Percentiles rank a stretch among this genome's conserved stretches.
Evolutionary conservation across 2,329 filamentous ascomycete species (phyloP).

Genomic region (Trichophyton verrucosum): DNA sequence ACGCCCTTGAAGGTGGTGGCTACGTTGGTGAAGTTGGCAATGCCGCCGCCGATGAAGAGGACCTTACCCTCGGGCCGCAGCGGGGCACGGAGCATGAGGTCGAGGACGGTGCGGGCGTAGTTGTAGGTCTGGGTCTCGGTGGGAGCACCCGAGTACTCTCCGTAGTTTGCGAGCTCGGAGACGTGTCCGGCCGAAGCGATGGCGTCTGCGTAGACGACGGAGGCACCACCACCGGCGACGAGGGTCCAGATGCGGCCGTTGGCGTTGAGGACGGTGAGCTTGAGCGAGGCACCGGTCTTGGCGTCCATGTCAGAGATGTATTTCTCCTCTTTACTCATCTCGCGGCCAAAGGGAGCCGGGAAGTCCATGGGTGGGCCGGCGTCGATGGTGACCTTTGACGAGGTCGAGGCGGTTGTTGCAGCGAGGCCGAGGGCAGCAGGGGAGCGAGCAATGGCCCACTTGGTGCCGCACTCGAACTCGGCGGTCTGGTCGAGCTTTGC

Average conservation of each 20-base stretch:
- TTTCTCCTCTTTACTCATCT: constrained; percentile 96
- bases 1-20: constrained; percentile 99
- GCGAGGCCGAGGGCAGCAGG: constrained; percentile 70
- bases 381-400: constrained; percentile 79
- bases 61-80: constrained; percentile 84
- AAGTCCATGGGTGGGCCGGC: constrained; percentile 98
- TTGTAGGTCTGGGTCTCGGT: constrained; percentile 99
- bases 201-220: constrained; percentile 96
- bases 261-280: constrained; percentile 90
- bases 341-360: constrained; percentile 95
- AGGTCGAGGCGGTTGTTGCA: constrained; percentile 49
- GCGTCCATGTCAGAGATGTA: constrained; percentile 98
- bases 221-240: constrained; percentile 97
- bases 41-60: constrained; percentile 98
- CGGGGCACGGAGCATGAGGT: constrained; percentile 92
- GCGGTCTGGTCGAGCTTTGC: constrained; percentile 98
- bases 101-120: constrained; percentile 92
- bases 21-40: constrained; percentile 99
- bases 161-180: constrained; percentile 95
- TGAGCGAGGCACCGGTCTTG: constrained; percentile 97
- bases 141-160: constrained; percentile 97
- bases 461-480: constrained; percentile 97
- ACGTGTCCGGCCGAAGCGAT: constrained; percentile 95
- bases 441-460: constrained; percentile 94
- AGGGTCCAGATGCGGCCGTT: constrained; percentile 93